Percentiles rank a stretch among this genome's conserved stretches.
Conservation (phyloP, 768 basidiomycete species). For the Lactarius psammicola region DNA sequence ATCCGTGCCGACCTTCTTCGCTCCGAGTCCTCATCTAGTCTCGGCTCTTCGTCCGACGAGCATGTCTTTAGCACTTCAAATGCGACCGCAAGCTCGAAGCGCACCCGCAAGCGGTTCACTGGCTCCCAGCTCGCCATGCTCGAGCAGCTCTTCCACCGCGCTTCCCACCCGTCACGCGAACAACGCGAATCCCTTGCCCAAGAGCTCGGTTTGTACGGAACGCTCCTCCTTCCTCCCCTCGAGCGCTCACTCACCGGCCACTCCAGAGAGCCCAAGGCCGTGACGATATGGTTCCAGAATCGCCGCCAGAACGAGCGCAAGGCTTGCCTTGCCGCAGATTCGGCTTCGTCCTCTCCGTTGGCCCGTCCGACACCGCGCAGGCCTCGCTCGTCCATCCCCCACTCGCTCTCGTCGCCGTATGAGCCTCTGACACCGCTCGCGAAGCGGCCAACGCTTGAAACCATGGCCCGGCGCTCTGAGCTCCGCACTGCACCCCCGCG, state of each 20-base stretch:
- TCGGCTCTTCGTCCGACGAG: slow-evolving; percentile 24
- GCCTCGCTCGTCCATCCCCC: slow-evolving; percentile 5
- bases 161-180: slow-evolving; percentile 29
- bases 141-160: slow-evolving; percentile 26
- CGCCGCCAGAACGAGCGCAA: slow-evolving; percentile 35
- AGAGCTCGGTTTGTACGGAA: slow-evolving; percentile 25
- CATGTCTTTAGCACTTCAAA: slow-evolving; percentile 2
- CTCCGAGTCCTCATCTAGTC: slow-evolving; percentile 26
- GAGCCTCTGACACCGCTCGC: slow-evolving; percentile 18
- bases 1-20: slow-evolving; percentile 13
- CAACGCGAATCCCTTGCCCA: slow-evolving; percentile 28
- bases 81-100: slow-evolving; percentile 5
- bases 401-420: slow-evolving; percentile 25
- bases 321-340: slow-evolving; percentile 9
- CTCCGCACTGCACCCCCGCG: slow-evolving; percentile 31
- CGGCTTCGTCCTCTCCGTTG: slow-evolving; percentile 4
- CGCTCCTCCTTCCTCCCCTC: neutral
- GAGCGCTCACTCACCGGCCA: neutral
- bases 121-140: slow-evolving; percentile 27
- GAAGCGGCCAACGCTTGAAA: slow-evolving; percentile 36
- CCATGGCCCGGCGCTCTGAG: slow-evolving; percentile 37
- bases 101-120: slow-evolving; percentile 30
- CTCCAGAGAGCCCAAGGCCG: slow-evolving; percentile 34
- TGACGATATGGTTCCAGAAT: slow-evolving; percentile 40
- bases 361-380: slow-evolving; percentile 13